Percentiles rank a stretch among this genome's conserved stretches.
These are phyloP conservation scores for Rutstroemia sp. DNA, from an alignment of 2,329 filamentous ascomycete genomes.

Conservation along the genomic window DNA sequence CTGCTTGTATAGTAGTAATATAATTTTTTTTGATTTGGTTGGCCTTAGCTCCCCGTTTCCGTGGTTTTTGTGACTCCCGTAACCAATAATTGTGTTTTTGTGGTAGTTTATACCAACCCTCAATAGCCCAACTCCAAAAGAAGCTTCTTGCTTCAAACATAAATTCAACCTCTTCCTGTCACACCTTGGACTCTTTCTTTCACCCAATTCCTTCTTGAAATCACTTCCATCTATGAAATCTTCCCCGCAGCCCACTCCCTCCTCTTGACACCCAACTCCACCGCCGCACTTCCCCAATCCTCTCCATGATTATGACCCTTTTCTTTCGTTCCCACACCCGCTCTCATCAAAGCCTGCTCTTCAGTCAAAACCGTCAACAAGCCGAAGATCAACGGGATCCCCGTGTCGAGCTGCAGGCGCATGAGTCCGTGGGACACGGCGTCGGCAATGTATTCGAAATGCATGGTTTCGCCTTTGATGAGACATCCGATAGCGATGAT, in stretches of 20 bases:
- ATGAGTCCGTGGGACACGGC: slow-evolving; percentile 87
- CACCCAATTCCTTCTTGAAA: background rate
- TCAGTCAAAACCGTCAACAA: slow-evolving; percentile 83
- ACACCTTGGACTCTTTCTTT: background rate
- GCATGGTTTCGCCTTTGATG: slow-evolving; percentile 98
- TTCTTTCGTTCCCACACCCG: slow-evolving; percentile 50
- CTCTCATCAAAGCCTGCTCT: slow-evolving; percentile 78
- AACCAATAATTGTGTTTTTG: no score
- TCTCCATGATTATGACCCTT: slow-evolving; percentile 96
- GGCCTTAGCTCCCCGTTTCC: background rate
- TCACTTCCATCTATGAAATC: slow-evolving; percentile 15
- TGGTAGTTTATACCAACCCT: no score
- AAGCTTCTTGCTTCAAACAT: background rate
- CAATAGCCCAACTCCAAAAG: background rate
- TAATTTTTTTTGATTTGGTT: slow-evolving; percentile 10
- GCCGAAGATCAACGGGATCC: slow-evolving; percentile 86
- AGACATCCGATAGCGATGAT: slow-evolving; percentile 92
- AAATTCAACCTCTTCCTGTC: background rate
- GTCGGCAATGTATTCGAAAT: slow-evolving; percentile 98
- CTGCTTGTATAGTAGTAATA: slow-evolving; percentile 13
- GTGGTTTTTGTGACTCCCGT: no score
- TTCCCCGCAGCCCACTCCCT: slow-evolving; percentile 61
- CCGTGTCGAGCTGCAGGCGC: slow-evolving; percentile 84
- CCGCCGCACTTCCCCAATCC: slow-evolving; percentile 91
- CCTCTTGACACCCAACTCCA: slow-evolving; percentile 87